Evolutionary conservation across 2,329 filamentous ascomycete species (phyloP).

Genomic region (Diplodia sapinea): DNA sequence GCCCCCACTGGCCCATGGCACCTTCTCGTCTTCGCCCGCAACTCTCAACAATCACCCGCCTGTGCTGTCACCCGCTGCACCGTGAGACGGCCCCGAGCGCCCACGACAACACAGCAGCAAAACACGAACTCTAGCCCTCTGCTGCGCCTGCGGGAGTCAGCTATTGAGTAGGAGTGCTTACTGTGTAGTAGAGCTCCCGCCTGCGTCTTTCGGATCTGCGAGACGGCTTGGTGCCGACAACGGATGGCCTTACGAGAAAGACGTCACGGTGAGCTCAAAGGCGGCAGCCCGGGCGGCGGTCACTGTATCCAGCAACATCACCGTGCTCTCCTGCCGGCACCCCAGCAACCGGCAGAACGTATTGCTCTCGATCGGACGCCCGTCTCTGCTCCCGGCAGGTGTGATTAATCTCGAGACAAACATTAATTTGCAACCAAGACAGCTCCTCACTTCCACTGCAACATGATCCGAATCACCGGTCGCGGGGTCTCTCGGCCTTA

Average conservation of each 20-base stretch:
- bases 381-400: neutral
- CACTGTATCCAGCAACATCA: conserved; percentile 23
- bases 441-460: neutral
- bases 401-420: too few species aligned
- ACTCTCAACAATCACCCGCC: conserved; percentile 1
- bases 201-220: neutral
- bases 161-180: neutral
- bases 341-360: neutral
- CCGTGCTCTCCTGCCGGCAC: neutral
- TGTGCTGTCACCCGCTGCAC: conserved; percentile 13
- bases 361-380: neutral
- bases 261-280: conserved; percentile 11
- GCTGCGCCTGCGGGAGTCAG: conserved; percentile 1
- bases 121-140: conserved; percentile 9
- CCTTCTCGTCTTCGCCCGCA: neutral
- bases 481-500: neutral
- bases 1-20: neutral
- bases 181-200: neutral
- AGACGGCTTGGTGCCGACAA: neutral
- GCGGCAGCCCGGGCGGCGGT: neutral
- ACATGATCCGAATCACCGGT: neutral
- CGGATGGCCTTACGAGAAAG: neutral
- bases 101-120: conserved; percentile 15
- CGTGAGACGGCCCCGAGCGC: conserved; percentile 15
- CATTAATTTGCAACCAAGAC: neutral